Percentiles rank a stretch among this genome's conserved stretches.
These are phyloP conservation scores for Hypomontagnella monticulosa DNA, from an alignment of 495 filamentous ascomycete species.

Conservation along the genomic window DNA sequence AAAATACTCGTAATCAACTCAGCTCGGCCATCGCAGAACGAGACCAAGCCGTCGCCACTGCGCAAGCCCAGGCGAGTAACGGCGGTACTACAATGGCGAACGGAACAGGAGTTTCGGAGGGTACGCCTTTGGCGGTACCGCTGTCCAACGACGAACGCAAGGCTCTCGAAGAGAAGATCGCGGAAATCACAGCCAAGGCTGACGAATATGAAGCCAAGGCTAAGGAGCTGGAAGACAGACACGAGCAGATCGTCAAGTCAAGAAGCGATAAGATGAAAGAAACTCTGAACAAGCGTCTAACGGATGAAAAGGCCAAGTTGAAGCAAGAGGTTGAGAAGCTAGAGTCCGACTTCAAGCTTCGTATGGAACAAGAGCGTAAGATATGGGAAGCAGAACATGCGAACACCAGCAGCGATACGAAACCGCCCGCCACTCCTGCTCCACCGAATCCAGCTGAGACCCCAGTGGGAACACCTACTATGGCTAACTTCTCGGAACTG, in stretches of 20 bases:
- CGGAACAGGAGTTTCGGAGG: constrained; percentile 41
- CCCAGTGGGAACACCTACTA: constrained; percentile 46
- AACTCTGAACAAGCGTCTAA: constrained; percentile 73
- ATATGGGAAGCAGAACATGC: constrained; percentile 62
- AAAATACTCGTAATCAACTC: constrained; percentile 55
- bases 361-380: constrained; percentile 70
- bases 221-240: constrained; percentile 62
- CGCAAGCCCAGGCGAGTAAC: constrained; percentile 50
- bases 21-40: constrained; percentile 54
- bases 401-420: constrained; percentile 39
- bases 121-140: constrained; percentile 34
- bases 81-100: constrained; percentile 51
- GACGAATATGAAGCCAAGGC: constrained; percentile 66
- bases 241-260: constrained; percentile 66
- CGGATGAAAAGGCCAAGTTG: constrained; percentile 59
- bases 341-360: constrained; percentile 70
- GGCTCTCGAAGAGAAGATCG: constrained; percentile 59
- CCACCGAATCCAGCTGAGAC: constrained; percentile 39
- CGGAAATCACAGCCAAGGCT: constrained; percentile 56
- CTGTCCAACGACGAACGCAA: constrained; percentile 63
- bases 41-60: constrained; percentile 58
- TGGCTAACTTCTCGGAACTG: constrained; percentile 50
- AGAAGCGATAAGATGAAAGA: constrained; percentile 79
- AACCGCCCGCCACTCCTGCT: constrained; percentile 46
- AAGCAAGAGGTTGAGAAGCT: constrained; percentile 65